Conservation (phyloP, 2,329 filamentous ascomycete genomes). For the Leptographium flavum region DNA sequence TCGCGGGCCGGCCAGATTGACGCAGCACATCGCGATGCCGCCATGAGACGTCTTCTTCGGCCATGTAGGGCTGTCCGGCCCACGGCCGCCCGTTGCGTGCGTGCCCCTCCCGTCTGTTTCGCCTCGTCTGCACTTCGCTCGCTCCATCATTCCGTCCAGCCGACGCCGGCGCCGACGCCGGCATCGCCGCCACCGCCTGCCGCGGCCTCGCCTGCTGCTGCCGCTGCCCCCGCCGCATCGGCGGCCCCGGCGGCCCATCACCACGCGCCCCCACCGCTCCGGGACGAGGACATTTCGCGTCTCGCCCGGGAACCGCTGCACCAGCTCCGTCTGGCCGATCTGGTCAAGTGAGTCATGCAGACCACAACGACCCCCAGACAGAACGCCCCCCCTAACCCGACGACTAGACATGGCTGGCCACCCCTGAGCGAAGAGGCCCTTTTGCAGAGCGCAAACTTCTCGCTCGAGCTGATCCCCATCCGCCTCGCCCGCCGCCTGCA, state of each 20-base stretch:
- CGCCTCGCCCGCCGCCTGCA: slow-evolving; percentile 90
- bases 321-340: slow-evolving; percentile 69
- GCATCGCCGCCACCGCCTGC: neutral
- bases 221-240: no score
- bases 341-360: slow-evolving; percentile 54
- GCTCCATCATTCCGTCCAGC: neutral
- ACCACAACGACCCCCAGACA: neutral
- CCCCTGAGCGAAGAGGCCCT: slow-evolving; percentile 70
- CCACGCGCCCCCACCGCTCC: slow-evolving; percentile 13
- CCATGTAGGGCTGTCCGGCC: slow-evolving; percentile 23
- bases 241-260: neutral
- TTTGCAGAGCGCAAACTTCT: slow-evolving; percentile 87
- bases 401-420: slow-evolving; percentile 55
- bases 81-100: slow-evolving; percentile 8
- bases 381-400: neutral
- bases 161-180: neutral
- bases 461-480: slow-evolving; percentile 78
- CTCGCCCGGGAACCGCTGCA: slow-evolving; percentile 69
- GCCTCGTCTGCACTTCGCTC: neutral
- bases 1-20: neutral
- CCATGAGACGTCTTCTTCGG: slow-evolving; percentile 27
- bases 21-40: slow-evolving; percentile 22
- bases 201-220: no score
- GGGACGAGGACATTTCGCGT: slow-evolving; percentile 63
- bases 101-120: neutral